Conservation (phyloP, 23 red algal species). For the Gracilaria domingensis region DNA sequence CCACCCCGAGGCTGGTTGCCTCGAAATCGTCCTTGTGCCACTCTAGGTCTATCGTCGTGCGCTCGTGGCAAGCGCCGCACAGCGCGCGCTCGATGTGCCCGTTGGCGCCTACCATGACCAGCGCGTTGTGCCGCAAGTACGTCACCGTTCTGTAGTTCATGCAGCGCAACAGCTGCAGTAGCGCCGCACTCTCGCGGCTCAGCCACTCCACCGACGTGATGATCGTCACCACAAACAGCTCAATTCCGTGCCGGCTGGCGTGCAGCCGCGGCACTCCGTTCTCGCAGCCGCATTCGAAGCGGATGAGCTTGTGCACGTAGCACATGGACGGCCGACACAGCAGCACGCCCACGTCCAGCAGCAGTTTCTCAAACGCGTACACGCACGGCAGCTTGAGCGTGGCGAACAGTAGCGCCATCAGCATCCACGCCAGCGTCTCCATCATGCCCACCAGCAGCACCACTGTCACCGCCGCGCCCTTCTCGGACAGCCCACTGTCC, state of each 20-base stretch:
- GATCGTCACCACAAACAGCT: constrained; percentile 18
- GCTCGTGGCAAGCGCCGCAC: constrained; percentile 11
- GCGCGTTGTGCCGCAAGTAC: constrained; percentile 34
- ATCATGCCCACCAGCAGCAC: background rate
- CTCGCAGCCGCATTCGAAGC: background rate
- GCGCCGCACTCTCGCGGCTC: constrained; percentile 16
- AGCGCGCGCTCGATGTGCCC: constrained; percentile 24
- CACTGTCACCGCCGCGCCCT: background rate
- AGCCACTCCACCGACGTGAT: constrained; percentile 20
- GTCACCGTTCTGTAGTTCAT: constrained; percentile 25
- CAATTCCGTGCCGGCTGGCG: background rate
- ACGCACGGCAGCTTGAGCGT: constrained; percentile 24
- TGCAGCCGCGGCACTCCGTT: constrained; percentile 11
- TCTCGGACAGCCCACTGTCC: background rate
- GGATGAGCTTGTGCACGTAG: constrained; percentile 31
- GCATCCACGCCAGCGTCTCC: background rate
- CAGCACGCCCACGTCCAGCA: constrained; percentile 29
- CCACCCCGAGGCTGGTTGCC: constrained; percentile 27
- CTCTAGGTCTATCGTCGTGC: constrained; percentile 20
- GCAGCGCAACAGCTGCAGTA: constrained; percentile 47
- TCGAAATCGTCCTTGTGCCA: constrained; percentile 57
- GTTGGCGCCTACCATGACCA: constrained; percentile 37
- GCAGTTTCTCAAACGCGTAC: constrained; percentile 52
- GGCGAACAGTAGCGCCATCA: background rate
- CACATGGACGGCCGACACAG: constrained; percentile 23